Evolutionary conservation across 768 basidiomycete genomes (phyloP).

Genomic region (Boletus rufocinnamomeus): DNA sequence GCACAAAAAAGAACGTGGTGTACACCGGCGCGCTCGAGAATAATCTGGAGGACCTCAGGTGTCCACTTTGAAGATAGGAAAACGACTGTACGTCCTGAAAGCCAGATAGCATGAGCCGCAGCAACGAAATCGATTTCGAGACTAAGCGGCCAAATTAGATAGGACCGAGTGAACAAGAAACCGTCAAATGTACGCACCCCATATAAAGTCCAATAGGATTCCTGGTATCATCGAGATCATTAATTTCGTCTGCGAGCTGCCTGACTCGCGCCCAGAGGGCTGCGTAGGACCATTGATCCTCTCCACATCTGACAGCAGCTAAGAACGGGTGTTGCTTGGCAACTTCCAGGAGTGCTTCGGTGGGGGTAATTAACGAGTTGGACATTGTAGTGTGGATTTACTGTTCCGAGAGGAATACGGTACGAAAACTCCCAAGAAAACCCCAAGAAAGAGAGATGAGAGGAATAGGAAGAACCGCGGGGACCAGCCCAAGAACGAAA

Average conservation of each 20-base stretch:
- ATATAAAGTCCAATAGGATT: constrained; percentile 31
- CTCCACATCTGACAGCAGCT: constrained; percentile 13
- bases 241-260: constrained; percentile 27
- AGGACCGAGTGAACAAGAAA: neutral
- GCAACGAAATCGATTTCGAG: constrained; percentile 34
- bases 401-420: neutral
- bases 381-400: constrained; percentile 14
- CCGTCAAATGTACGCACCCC: constrained; percentile 13
- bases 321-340: constrained; percentile 33
- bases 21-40: constrained; percentile 26
- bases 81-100: constrained; percentile 31
- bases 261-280: constrained; percentile 32
- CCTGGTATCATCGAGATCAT: constrained; percentile 25
- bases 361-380: constrained; percentile 26
- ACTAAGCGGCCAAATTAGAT: constrained; percentile 5
- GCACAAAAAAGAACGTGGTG: constrained; percentile 27
- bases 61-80: constrained; percentile 31
- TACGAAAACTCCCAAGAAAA: neutral
- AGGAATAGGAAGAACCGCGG: constrained; percentile 6
- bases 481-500: constrained; percentile 23
- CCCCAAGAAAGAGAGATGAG: neutral
- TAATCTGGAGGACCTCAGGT: constrained; percentile 21
- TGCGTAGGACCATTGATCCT: constrained; percentile 30
- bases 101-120: constrained; percentile 32
- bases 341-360: constrained; percentile 34